A percentile compares a stretch with the other conserved stretches of the same genome.
phyloP scores from a whole-genome alignment of 306 rosid species.

The Quercus suber region DNA sequence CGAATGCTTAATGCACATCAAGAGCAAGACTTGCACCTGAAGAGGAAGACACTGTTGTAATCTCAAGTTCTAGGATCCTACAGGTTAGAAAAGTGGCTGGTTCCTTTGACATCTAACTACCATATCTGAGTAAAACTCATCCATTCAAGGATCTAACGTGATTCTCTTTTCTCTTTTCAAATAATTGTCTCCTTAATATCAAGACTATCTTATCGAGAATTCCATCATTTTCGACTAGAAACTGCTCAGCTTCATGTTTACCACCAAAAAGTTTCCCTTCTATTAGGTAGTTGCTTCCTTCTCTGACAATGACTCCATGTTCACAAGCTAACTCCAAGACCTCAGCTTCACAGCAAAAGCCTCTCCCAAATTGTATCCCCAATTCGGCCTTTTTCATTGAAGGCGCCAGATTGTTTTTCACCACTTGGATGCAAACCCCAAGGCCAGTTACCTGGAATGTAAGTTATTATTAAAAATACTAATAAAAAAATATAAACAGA shows the following conservation, averaged over 20 bases:
- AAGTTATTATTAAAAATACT: conserved; percentile 1
- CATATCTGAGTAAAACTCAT: conserved; percentile 2
- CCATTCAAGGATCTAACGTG: neutral
- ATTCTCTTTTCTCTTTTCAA: conserved; percentile 22
- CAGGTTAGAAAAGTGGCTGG: neutral
- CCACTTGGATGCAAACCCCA: conserved; percentile 50
- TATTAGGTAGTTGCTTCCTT: conserved; percentile 51
- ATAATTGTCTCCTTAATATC: conserved; percentile 47
- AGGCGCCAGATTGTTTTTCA: conserved; percentile 80
- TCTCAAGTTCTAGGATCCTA: neutral
- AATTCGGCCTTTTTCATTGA: conserved; percentile 60
- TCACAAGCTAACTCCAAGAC: conserved; percentile 75
- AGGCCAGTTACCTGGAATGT: conserved; percentile 63
- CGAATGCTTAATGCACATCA: neutral
- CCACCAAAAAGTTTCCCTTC: conserved; percentile 41
- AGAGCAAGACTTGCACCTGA: neutral
- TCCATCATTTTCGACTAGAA: conserved; percentile 40
- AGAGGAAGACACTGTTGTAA: neutral
- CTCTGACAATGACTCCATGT: conserved; percentile 51
- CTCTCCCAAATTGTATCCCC: conserved; percentile 70
- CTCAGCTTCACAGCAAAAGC: conserved; percentile 66
- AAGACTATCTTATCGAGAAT: conserved; percentile 45
- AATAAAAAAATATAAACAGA: conserved; percentile 1
- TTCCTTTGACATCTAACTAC: neutral
- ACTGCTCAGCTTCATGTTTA: conserved; percentile 47